These are phyloP conservation scores for Cronartium quercuum DNA, from an alignment of 1,284 basidiomycete genomes.

Conservation along the genomic window DNA sequence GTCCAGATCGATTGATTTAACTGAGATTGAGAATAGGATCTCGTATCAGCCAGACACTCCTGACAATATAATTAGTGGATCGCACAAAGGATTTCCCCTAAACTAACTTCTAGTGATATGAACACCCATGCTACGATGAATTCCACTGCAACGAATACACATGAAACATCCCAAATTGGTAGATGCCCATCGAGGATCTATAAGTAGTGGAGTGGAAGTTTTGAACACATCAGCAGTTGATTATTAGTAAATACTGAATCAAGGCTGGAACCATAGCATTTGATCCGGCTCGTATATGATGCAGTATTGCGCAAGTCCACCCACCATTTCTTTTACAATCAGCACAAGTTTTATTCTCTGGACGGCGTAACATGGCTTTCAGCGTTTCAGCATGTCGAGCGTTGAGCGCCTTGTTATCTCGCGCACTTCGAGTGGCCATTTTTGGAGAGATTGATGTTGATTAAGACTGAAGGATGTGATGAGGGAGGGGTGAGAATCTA, in stretches of 20 bases:
- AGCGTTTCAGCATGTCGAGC: slow-evolving; percentile 58
- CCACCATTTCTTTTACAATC: slow-evolving; percentile 44
- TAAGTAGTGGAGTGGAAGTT: neutral
- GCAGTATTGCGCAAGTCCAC: too few species aligned
- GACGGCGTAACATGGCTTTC: slow-evolving; percentile 73
- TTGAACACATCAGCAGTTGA: neutral
- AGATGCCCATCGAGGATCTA: slow-evolving; percentile 95
- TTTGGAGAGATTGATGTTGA: neutral
- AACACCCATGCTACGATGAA: slow-evolving; percentile 96
- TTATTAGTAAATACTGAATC: neutral
- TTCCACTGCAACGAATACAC: slow-evolving; percentile 96
- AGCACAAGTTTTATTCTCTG: slow-evolving; percentile 82
- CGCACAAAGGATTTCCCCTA: neutral
- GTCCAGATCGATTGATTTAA: slow-evolving; percentile 96
- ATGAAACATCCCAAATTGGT: slow-evolving; percentile 80
- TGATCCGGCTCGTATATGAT: neutral
- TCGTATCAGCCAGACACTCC: slow-evolving; percentile 43
- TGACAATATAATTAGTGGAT: neutral
- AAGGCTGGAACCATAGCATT: too few species aligned
- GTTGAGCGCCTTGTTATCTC: slow-evolving; percentile 37
- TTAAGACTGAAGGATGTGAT: neutral
- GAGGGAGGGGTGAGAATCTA: neutral
- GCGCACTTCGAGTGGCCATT: slow-evolving; percentile 38
- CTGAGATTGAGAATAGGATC: slow-evolving; percentile 49
- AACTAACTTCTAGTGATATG: slow-evolving; percentile 71